Conservation (phyloP, 2,329 filamentous ascomycete genomes). For the Colletotrichum graminicola region DNA sequence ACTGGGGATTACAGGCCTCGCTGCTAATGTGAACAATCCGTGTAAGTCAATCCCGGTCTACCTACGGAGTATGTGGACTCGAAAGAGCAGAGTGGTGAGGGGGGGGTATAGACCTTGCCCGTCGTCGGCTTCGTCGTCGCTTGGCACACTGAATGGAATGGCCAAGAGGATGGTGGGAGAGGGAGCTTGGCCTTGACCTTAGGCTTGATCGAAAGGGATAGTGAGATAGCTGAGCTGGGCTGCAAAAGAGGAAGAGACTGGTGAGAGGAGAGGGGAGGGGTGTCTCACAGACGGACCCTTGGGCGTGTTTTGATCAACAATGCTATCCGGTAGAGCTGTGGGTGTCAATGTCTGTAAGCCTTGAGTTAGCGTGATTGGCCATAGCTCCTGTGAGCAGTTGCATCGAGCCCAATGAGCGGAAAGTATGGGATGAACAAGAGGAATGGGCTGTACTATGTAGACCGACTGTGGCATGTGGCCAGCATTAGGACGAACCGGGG, state of each 20-base stretch:
- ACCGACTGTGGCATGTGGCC: slow-evolving; percentile 38
- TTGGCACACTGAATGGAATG: slow-evolving; percentile 7
- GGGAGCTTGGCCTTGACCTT: slow-evolving; percentile 10
- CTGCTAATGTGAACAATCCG: slow-evolving; percentile 4
- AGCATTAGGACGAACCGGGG: slow-evolving; percentile 37
- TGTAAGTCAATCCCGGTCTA: slow-evolving; percentile 17
- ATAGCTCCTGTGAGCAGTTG: slow-evolving; percentile 40
- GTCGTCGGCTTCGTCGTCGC: slow-evolving; percentile 1
- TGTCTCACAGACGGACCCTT: too few relatives aligned
- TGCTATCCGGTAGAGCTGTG: neutral
- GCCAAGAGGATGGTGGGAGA: neutral
- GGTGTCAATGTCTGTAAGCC: slow-evolving; percentile 37
- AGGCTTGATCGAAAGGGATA: slow-evolving; percentile 3
- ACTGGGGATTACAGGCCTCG: neutral
- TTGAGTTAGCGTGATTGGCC: slow-evolving; percentile 42
- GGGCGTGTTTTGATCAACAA: slow-evolving; percentile 9
- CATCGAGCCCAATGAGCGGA: slow-evolving; percentile 38
- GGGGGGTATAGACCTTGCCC: neutral
- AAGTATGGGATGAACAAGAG: slow-evolving; percentile 33
- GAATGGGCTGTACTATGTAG: slow-evolving; percentile 16
- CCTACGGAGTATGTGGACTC: neutral
- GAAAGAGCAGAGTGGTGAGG: neutral
- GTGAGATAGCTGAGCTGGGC: neutral
- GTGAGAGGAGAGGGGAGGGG: neutral
- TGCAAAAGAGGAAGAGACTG: slow-evolving; percentile 1